These are phyloP conservation scores for Erysimum pusillum DNA, from an alignment of 441 rosid species.

Conservation along the genomic window DNA sequence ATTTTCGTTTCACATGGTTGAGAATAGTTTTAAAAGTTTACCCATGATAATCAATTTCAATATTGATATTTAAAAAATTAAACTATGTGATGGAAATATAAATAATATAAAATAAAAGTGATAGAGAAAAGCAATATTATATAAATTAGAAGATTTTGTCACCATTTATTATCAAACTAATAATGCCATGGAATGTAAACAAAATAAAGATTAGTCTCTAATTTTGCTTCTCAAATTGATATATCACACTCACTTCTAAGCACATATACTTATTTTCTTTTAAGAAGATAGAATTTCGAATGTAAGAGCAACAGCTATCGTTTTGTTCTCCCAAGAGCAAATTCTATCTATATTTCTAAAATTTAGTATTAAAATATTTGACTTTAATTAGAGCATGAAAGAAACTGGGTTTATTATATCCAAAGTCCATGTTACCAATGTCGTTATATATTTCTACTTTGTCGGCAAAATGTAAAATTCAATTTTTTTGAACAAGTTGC, in stretches of 20 bases:
- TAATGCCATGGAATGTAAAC: too few relatives aligned
- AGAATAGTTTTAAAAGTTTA: too few relatives aligned
- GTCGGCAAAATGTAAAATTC: not conserved
- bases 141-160: too few relatives aligned
- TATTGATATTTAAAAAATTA: not conserved
- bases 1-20: not conserved
- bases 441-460: not conserved
- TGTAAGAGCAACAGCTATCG: not conserved
- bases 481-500: not conserved
- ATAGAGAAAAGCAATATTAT: too few relatives aligned
- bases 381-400: not conserved
- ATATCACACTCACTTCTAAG: too few relatives aligned
- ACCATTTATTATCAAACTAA: not conserved
- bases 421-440: not conserved
- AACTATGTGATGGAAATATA: not conserved
- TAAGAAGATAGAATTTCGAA: too few relatives aligned
- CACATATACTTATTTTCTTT: too few relatives aligned
- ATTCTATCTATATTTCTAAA: not conserved
- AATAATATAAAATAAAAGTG: not conserved
- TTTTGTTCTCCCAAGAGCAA: not conserved
- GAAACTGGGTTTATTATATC: not conserved
- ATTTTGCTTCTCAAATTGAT: too few relatives aligned
- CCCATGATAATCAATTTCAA: too few relatives aligned
- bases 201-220: too few relatives aligned
- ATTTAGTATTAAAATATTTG: not conserved